Percentiles rank a stretch among this genome's conserved stretches.
Conservation (phyloP, 306 rosid genomes). For the Castanopsis chinensis region DNA sequence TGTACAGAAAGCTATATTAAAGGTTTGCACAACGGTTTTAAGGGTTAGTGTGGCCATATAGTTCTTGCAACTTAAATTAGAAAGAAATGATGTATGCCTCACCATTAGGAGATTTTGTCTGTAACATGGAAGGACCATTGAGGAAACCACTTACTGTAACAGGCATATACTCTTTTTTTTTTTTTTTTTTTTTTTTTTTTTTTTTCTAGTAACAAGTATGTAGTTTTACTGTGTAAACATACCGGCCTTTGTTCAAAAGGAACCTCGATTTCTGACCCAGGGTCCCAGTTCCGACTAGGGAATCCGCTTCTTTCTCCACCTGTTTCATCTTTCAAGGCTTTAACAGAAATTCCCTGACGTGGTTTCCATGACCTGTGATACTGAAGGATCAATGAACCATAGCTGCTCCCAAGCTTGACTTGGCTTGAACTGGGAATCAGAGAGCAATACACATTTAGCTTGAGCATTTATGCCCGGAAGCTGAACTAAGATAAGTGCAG, state of each 20-base stretch:
- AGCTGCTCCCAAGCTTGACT: conserved; percentile 36
- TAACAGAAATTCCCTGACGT: conserved; percentile 36
- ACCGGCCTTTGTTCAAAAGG: conserved; percentile 97
- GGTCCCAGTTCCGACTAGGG: conserved; percentile 82
- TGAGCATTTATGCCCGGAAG: conserved; percentile 56
- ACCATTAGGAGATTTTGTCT: not conserved
- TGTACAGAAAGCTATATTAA: not conserved
- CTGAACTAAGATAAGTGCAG: conserved; percentile 16
- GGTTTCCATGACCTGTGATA: conserved; percentile 33
- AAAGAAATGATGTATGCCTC: too few species aligned
- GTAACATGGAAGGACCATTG: not conserved
- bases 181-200: not conserved
- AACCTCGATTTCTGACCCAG: conserved; percentile 83
- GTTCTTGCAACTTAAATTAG: not conserved
- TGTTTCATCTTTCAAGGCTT: conserved; percentile 69
- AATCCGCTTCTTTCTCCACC: conserved; percentile 70
- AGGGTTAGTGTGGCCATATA: conserved; percentile 10
- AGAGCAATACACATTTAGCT: conserved; percentile 63
- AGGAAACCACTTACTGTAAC: not conserved
- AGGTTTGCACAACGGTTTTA: not conserved
- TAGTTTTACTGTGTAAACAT: conserved; percentile 18
- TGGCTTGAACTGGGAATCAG: conserved; percentile 42
- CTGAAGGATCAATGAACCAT: conserved; percentile 53
- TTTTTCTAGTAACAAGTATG: not conserved
- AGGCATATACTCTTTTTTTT: not conserved